phyloP scores from a whole-genome alignment of 805 yeast genomes.

The Kazachstania bromeliacearum region DNA sequence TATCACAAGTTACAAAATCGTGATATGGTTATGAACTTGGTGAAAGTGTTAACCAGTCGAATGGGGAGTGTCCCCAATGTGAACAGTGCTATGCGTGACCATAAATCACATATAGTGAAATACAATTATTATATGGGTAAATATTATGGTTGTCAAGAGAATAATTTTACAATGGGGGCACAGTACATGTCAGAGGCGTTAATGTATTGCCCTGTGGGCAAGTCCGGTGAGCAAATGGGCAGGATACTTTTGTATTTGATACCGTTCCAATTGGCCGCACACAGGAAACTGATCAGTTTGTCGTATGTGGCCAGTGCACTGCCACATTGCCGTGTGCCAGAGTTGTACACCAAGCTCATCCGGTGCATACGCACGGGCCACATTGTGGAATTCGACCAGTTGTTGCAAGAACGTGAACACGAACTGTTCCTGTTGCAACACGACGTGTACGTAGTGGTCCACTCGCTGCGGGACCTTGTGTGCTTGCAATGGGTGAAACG shows the following conservation, averaged over 20 bases:
- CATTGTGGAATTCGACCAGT: background rate
- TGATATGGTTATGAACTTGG: slow-evolving; percentile 66
- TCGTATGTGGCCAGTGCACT: background rate
- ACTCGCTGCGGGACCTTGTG: background rate
- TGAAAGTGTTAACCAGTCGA: slow-evolving; percentile 43
- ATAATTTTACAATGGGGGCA: slow-evolving; percentile 45
- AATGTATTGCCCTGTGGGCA: slow-evolving; percentile 11
- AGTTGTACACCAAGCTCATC: background rate
- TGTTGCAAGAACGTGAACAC: background rate
- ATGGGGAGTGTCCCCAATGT: slow-evolving; percentile 9
- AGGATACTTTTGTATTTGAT: slow-evolving; percentile 48
- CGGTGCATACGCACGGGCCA: background rate
- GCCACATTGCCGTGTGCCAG: background rate
- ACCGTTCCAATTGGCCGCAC: slow-evolving; percentile 50
- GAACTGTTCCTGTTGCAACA: background rate
- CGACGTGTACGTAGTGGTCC: background rate
- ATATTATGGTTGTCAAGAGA: slow-evolving; percentile 50
- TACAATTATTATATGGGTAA: slow-evolving; percentile 65
- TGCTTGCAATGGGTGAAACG: slow-evolving; percentile 1
- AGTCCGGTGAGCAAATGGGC: slow-evolving; percentile 14
- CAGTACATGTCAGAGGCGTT: slow-evolving; percentile 43
- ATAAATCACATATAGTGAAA: slow-evolving; percentile 46
- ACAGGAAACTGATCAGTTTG: too few relatives aligned
- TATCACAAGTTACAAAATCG: slow-evolving; percentile 58
- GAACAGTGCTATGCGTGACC: slow-evolving; percentile 21